Evolutionary conservation across 2,329 filamentous ascomycete species (phyloP).

Genomic region (Talaromyces sp.): DNA sequence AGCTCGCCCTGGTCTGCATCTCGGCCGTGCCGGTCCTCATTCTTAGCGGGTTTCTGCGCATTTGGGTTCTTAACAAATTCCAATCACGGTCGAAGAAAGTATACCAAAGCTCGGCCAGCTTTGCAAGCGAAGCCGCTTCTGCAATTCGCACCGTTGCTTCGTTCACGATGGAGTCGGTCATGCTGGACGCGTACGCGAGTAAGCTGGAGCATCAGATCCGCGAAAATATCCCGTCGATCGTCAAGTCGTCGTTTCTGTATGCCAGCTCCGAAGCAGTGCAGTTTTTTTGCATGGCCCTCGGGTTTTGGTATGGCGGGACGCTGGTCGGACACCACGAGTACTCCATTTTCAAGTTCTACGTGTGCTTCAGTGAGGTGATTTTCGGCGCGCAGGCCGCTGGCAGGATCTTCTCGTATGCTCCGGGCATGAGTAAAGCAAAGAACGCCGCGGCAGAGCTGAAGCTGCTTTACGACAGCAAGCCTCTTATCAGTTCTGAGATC

Average conservation of each 20-base stretch:
- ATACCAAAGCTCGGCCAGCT: slow-evolving; percentile 75
- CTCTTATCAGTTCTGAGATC: slow-evolving; percentile 23
- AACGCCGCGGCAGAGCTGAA: slow-evolving; percentile 76
- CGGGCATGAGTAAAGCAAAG: slow-evolving; percentile 90
- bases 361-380: slow-evolving; percentile 81
- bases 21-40: slow-evolving; percentile 71
- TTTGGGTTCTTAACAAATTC: slow-evolving; percentile 76
- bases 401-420: slow-evolving; percentile 80
- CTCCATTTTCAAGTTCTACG: slow-evolving; percentile 79
- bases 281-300: slow-evolving; percentile 77
- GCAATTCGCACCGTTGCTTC: slow-evolving; percentile 91
- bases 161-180: slow-evolving; percentile 78
- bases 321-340: slow-evolving; percentile 68
- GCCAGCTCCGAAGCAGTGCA: slow-evolving; percentile 77
- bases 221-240: slow-evolving; percentile 63
- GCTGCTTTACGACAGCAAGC: slow-evolving; percentile 37
- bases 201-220: slow-evolving; percentile 63
- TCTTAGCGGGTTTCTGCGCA: slow-evolving; percentile 78
- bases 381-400: slow-evolving; percentile 91
- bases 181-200: slow-evolving; percentile 63
- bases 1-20: slow-evolving; percentile 76
- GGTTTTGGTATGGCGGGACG: slow-evolving; percentile 87
- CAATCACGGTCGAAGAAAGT: slow-evolving; percentile 71
- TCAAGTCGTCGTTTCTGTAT: slow-evolving; percentile 73
- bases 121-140: slow-evolving; percentile 87